Base-by-base conservation (phyloP, 2,329 filamentous ascomycete species). In the Epicoccum nigrum region DNA sequence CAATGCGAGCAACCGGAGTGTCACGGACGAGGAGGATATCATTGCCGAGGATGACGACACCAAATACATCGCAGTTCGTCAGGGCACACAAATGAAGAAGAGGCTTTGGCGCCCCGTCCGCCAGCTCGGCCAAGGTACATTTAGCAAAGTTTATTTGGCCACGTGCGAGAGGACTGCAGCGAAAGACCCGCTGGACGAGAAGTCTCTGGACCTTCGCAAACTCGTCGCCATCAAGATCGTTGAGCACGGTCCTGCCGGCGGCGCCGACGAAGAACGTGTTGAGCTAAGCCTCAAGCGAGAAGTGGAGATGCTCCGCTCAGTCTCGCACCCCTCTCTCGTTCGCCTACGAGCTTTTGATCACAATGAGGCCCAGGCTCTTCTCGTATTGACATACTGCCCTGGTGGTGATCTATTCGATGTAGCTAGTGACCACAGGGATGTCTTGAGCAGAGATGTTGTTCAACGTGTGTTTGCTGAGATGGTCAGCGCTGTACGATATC, bases 361-460 rank as follows among this genome's bases (percentile, higher is more conserved):
- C 61, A 90, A 95, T 71, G 85, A 88, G 27, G 87, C 86, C 7
- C 84, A 92, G 41, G 90, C 93, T 1, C 83, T 97, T 32, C 78
- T 99, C 33, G 89, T 97, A 4, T 77, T 99, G 54, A 91, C 88
- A 56, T 97, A 97, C 72, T 97, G 92, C 70, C 88, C 93, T 0
- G 94, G 94, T 20, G 94, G 94, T 25, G 94, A 99, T 70, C 79
- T 99, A 7, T 99, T 97, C 71, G 94, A 97, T 59, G 83, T 97
- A 45, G 92, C 92, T 9, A 93, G 87, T 35, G 79, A 85, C 7
- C 85, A 90, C 55, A 83, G 84, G 45, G 81, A 86, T 13, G 74
- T 89, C 1, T 79, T 97, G 39, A 85, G 82, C 4, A 83, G 90
- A 0, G 69, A 78, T 1, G 76, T 97, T 37, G 81, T 97, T 40